Conservation (phyloP, 352 stramenopile genomes). For the Globisporangium paddicum region DNA sequence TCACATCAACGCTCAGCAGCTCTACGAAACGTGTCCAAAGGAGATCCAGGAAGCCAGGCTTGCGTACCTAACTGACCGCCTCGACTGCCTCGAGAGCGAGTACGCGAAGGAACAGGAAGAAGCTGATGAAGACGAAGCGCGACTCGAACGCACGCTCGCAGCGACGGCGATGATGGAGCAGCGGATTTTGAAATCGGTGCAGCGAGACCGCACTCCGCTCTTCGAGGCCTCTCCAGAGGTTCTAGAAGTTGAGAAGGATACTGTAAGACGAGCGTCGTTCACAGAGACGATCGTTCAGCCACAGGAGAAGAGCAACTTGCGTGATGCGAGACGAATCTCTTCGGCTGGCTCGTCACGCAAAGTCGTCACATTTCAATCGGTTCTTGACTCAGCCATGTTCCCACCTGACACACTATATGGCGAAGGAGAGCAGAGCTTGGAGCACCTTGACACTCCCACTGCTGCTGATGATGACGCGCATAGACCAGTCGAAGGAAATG, state of each 20-base stretch:
- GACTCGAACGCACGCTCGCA: conserved; percentile 14
- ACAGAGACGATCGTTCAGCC: neutral
- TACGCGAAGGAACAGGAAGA: conserved; percentile 21
- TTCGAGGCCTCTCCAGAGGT: neutral
- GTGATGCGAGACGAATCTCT: conserved; percentile 6
- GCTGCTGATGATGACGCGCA: neutral
- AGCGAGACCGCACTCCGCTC: conserved; percentile 4
- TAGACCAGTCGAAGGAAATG: neutral
- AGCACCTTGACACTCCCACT: neutral
- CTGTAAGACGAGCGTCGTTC: neutral
- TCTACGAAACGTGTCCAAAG: conserved; percentile 36
- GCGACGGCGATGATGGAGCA: conserved; percentile 29
- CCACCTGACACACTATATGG: neutral
- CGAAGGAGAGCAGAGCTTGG: neutral
- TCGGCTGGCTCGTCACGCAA: conserved; percentile 11
- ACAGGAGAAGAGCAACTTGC: neutral
- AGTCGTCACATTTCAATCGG: neutral
- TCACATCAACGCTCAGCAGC: conserved; percentile 43
- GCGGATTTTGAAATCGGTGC: conserved; percentile 26
- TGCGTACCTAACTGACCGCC: conserved; percentile 32
- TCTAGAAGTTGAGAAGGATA: neutral
- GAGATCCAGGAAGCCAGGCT: conserved; percentile 51
- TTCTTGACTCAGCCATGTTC: neutral
- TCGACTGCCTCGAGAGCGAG: conserved; percentile 35
- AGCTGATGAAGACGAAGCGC: conserved; percentile 19